Percentiles rank a stretch among this genome's conserved stretches.
Evolutionary conservation across 805 yeast species (phyloP).

Genomic region (Ogataea methanolica): DNA sequence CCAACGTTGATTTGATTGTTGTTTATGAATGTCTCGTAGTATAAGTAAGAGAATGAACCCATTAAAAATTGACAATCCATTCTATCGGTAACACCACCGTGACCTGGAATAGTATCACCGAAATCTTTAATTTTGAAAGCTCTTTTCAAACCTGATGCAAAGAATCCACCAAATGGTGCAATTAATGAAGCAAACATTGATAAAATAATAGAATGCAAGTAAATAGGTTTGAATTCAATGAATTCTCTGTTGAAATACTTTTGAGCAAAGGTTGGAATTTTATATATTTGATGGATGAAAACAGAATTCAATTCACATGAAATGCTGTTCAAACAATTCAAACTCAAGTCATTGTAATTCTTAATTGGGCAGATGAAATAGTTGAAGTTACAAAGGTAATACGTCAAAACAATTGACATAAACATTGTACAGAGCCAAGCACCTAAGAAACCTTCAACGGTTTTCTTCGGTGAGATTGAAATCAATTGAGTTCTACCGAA

Average conservation of each 20-base stretch:
- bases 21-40: constrained; percentile 88
- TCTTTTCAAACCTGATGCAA: constrained; percentile 95
- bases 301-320: constrained; percentile 84
- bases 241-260: constrained; percentile 37
- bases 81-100: constrained; percentile 97
- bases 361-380: constrained; percentile 85
- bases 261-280: constrained; percentile 65
- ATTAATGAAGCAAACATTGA: constrained; percentile 95
- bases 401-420: constrained; percentile 64
- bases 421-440: constrained; percentile 94
- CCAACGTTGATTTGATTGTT: constrained; percentile 69
- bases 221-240: constrained; percentile 75
- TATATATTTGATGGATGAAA: constrained; percentile 75
- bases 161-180: constrained; percentile 98
- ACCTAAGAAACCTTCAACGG: constrained; percentile 95
- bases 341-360: constrained; percentile 48
- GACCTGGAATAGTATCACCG: constrained; percentile 98
- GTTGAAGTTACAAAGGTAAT: constrained; percentile 56
- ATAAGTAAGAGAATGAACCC: constrained; percentile 93
- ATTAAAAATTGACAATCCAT: constrained; percentile 96
- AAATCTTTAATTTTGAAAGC: constrained; percentile 95
- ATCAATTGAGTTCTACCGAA: constrained; percentile 91
- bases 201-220: constrained; percentile 78
- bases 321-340: constrained; percentile 56
- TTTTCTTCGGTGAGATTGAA: constrained; percentile 93